A percentile compares a stretch with the other conserved stretches of the same genome.
Conservation (phyloP, 352 stramenopile genomes). For the Albugo candida region DNA sequence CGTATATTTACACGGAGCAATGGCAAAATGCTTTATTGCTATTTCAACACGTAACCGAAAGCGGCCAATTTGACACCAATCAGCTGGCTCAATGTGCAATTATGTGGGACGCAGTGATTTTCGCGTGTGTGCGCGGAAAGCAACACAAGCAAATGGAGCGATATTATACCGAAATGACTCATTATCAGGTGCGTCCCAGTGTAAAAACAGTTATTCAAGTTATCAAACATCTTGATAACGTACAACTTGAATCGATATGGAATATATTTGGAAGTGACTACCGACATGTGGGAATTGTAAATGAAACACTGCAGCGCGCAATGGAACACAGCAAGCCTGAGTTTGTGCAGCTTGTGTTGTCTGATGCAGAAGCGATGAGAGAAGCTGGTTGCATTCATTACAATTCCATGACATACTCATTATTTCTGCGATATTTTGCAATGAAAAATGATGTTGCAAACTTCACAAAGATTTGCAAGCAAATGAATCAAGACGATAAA, state of each 20-base stretch:
- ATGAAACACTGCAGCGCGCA: conserved; percentile 32
- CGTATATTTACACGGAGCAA: conserved; percentile 38
- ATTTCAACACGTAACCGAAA: conserved; percentile 43
- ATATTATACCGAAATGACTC: conserved; percentile 23
- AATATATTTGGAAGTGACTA: conserved; percentile 19
- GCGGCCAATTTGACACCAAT: conserved; percentile 19
- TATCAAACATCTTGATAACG: conserved; percentile 17
- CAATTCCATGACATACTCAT: conserved; percentile 54
- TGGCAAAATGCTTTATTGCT: conserved; percentile 52
- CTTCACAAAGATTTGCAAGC: no score
- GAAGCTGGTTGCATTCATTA: conserved; percentile 17
- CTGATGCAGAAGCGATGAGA: conserved; percentile 16
- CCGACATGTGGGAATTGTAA: conserved; percentile 28
- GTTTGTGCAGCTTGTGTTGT: conserved; percentile 33
- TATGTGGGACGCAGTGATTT: conserved; percentile 40
- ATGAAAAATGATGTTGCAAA: no score
- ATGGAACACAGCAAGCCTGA: conserved; percentile 26
- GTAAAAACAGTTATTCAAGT: no score
- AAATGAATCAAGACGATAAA: conserved; percentile 11
- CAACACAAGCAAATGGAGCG: conserved; percentile 21
- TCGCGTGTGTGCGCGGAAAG: conserved; percentile 26
- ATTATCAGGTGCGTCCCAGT: no score
- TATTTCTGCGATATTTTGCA: no score
- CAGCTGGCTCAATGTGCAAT: conserved; percentile 21
- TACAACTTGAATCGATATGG: conserved; percentile 34